A percentile compares a stretch with the other conserved stretches of the same genome.
These are phyloP conservation scores for Magnaporthiopsis rhizophila DNA, from an alignment of 2,329 filamentous ascomycete species.

Conservation along the genomic window DNA sequence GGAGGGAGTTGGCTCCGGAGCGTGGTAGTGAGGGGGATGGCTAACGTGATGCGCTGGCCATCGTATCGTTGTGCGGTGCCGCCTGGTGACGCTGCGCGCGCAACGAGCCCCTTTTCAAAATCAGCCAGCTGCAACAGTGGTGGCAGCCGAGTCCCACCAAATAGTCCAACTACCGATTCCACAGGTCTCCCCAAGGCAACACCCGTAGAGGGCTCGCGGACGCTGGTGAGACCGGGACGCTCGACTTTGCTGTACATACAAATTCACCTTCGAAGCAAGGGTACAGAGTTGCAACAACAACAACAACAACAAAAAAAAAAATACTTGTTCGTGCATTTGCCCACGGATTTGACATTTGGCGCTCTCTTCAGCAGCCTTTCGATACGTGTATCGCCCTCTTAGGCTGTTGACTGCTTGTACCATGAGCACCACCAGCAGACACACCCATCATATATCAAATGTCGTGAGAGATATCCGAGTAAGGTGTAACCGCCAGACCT, in stretches of 20 bases:
- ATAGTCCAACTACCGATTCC: neutral
- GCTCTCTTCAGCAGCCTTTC: neutral
- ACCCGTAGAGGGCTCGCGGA: too few species aligned
- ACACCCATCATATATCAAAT: neutral
- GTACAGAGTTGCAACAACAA: neutral
- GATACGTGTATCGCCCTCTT: neutral
- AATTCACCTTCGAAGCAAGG: neutral
- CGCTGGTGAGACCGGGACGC: too few species aligned
- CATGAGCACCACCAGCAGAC: neutral
- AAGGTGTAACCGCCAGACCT: neutral
- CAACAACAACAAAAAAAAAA: neutral
- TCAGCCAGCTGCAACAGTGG: too few species aligned
- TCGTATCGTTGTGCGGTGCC: too few species aligned
- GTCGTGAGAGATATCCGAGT: neutral
- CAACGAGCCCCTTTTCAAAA: too few species aligned
- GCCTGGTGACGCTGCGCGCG: too few species aligned
- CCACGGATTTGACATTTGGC: neutral
- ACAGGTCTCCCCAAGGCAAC: too few species aligned
- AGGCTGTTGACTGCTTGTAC: neutral
- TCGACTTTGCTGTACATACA: neutral
- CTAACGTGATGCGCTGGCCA: too few species aligned
- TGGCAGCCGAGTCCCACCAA: neutral
- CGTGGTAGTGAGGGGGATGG: neutral
- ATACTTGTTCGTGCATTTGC: neutral
- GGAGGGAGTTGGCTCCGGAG: neutral